These are phyloP conservation scores for Fusarium zealandicum DNA, from an alignment of 2,329 filamentous ascomycete species.

Conservation along the genomic window DNA sequence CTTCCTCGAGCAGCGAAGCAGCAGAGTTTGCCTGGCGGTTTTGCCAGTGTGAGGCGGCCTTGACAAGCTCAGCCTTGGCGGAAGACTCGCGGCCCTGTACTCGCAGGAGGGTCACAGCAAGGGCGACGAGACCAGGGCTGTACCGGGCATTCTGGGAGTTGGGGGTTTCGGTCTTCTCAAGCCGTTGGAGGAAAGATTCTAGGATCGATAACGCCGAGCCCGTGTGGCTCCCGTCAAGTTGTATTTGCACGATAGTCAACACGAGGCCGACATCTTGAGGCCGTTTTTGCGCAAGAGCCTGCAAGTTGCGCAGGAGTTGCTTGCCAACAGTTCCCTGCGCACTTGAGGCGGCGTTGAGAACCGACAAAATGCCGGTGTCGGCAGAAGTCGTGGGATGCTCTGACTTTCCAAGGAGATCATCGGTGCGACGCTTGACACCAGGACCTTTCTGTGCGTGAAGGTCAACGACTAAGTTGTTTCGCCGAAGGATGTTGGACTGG, in stretches of 20 bases:
- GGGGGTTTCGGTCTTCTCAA: conserved; percentile 67
- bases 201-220: conserved; percentile 78
- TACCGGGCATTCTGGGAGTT: conserved; percentile 75
- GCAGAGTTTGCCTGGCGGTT: conserved; percentile 57
- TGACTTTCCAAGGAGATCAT: conserved; percentile 47
- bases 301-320: conserved; percentile 72
- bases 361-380: conserved; percentile 53
- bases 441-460: conserved; percentile 72
- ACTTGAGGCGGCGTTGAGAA: conserved; percentile 75
- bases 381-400: conserved; percentile 42
- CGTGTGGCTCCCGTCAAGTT: conserved; percentile 74
- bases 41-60: conserved; percentile 84
- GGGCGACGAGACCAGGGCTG: conserved; percentile 83
- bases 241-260: conserved; percentile 82
- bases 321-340: conserved; percentile 69
- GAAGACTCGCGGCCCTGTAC: conserved; percentile 75
- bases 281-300: conserved; percentile 73
- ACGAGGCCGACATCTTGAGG: conserved; percentile 82
- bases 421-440: conserved; percentile 63
- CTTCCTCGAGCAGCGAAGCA: conserved; percentile 77
- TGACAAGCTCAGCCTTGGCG: conserved; percentile 76
- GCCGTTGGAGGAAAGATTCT: conserved; percentile 74
- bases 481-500: conserved; percentile 63
- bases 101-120: conserved; percentile 80
- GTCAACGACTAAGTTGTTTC: conserved; percentile 70